phyloP scores from a whole-genome alignment of 1,139 yeast species.

The Kurtzmaniella quercitrusa region DNA sequence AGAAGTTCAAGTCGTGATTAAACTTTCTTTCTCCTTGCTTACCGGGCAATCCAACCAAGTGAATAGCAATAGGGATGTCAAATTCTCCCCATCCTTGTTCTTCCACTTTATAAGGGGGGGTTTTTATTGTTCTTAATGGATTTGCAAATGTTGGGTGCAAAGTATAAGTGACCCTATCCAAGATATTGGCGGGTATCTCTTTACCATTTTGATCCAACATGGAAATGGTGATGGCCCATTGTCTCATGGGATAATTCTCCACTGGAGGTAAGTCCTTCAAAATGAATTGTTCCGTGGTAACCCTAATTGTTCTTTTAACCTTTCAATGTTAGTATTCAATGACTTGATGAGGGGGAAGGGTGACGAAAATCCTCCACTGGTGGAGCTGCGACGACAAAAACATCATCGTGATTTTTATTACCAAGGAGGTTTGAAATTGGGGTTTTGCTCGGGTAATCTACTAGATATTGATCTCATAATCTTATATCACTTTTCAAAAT shows the following conservation, averaged over 20 bases:
- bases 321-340: constrained; percentile 14
- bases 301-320: constrained; percentile 83
- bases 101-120: constrained; percentile 82
- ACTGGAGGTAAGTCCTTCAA: constrained; percentile 82
- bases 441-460: background rate
- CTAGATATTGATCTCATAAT: background rate
- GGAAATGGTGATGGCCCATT: constrained; percentile 79
- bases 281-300: constrained; percentile 83
- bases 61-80: constrained; percentile 77
- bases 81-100: constrained; percentile 99
- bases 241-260: constrained; percentile 93
- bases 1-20: constrained; percentile 85
- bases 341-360: background rate
- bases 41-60: constrained; percentile 60
- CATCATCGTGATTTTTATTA: background rate
- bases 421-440: background rate
- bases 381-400: background rate
- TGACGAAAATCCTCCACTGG: background rate
- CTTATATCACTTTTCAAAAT: background rate
- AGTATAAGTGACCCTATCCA: constrained; percentile 89
- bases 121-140: constrained; percentile 77
- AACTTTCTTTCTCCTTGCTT: constrained; percentile 85
- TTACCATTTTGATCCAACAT: constrained; percentile 77
- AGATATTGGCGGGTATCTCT: constrained; percentile 80
- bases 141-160: constrained; percentile 93